Evolutionary conservation across 2,329 filamentous ascomycete genomes (phyloP), one percentile per base, ranked within the genome.

Genomic region (Stenocarpella maydis): DNA sequence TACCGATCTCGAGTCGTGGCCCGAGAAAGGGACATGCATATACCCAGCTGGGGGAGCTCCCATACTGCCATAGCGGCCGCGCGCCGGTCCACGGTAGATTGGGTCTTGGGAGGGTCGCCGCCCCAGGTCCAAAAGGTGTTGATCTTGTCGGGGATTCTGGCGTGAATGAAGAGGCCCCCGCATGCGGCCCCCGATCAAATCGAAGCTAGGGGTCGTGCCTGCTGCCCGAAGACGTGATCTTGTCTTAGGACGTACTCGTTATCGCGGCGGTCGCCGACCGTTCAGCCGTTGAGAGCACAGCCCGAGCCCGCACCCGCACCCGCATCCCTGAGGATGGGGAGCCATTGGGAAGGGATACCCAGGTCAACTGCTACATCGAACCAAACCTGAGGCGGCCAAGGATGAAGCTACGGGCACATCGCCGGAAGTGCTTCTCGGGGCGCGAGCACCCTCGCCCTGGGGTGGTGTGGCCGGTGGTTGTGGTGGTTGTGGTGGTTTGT

Each of bases 341-440:
- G 21, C n/a, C n/a, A 19, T 47, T 17, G 26, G 28, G 24, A 47
- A 61, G 58, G 58, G 41, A 47, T 12, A 61, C 58, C 58, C 58
- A 61, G 28, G 43, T 34, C 21, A 49, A 24, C 17, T 14, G 12
- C 28, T 10, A 63, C 49, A 63, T 63, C 58, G 47, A 49, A 63
- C 43, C 58, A 49, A 49, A 63, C 43, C 55, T 63, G 58, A 63
- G 58, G 58, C 58, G 58, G 43, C 58, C 41, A 63, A 63, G 43
- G 58, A 63, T 49, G 58, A 63, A 61, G 58, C 58, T 63, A 47
- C 43, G 43, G 58, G 58, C 43, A 49, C 58, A 63, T 63, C 41
- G 21, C 58, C 43, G 58, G 47, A 34, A 28, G 37, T 63, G 58
- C 41, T 37, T 63, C 28, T 21, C 41, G 43, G 14, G 43, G 41